Conservation (phyloP, 1,139 yeast genomes). For the Blastobotrys petasosporus region DNA sequence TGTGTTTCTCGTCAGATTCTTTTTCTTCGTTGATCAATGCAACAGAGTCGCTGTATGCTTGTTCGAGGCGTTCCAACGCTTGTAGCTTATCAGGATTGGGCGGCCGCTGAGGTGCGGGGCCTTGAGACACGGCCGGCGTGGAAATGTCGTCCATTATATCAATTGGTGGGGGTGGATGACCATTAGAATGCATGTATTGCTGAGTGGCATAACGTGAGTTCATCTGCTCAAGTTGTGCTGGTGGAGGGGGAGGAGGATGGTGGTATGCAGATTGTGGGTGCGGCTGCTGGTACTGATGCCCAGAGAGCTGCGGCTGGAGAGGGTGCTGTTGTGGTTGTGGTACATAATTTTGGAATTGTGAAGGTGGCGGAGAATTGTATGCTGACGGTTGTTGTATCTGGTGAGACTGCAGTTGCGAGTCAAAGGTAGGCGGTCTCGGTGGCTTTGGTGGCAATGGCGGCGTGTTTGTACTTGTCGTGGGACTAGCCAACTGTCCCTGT, state of each 20-base stretch:
- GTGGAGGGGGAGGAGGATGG: conserved; percentile 15
- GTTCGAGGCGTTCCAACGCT: conserved; percentile 23
- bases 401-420: no score
- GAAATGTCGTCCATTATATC: conserved; percentile 20
- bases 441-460: conserved; percentile 6
- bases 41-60: conserved; percentile 6
- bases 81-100: conserved; percentile 36
- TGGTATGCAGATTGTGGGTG: conserved; percentile 10
- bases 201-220: conserved; percentile 4
- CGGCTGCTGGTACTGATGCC: conserved; percentile 2
- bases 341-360: conserved; percentile 5
- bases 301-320: conserved; percentile 4
- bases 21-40: conserved; percentile 22
- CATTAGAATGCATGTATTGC: neutral
- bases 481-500: no score
- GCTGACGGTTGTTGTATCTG: neutral
- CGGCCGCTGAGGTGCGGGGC: conserved; percentile 27
- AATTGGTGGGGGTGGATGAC: neutral
- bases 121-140: neutral
- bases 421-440: neutral
- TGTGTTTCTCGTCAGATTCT: conserved; percentile 25
- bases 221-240: conserved; percentile 1
- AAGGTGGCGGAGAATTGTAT: conserved; percentile 5
- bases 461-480: neutral
- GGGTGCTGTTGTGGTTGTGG: conserved; percentile 11